Evolutionary conservation across 2,329 filamentous ascomycete genomes (phyloP).

Genomic region (Clathrospora elynae): DNA sequence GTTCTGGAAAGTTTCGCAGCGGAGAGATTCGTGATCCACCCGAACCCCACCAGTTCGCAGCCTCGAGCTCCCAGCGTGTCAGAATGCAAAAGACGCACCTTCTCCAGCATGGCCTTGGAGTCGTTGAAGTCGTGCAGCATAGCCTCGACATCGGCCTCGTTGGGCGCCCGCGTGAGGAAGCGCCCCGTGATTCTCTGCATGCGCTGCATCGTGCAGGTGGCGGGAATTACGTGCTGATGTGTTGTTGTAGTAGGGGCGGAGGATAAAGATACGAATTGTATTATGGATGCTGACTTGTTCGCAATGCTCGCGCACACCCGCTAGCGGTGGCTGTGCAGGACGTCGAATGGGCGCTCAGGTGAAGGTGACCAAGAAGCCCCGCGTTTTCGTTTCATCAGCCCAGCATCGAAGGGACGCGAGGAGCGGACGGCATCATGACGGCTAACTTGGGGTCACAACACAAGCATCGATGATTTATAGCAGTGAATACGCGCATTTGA

Average conservation of each 20-base stretch:
- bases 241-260: constrained; percentile 6
- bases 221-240: constrained; percentile 23
- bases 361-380: constrained; percentile 20
- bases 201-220: constrained; percentile 63
- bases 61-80: neutral
- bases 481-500: too few relatives aligned
- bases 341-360: constrained; percentile 24
- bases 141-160: constrained; percentile 76
- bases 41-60: constrained; percentile 31
- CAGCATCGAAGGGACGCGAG: constrained; percentile 4
- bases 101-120: constrained; percentile 73
- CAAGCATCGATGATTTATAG: too few relatives aligned
- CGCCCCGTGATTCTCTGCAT: constrained; percentile 77
- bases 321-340: constrained; percentile 28
- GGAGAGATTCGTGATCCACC: too few relatives aligned
- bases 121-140: constrained; percentile 81
- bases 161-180: constrained; percentile 71
- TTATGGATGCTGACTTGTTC: constrained; percentile 1
- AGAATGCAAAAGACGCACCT: constrained; percentile 57
- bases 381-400: constrained; percentile 30
- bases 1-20: too few relatives aligned
- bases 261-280: constrained; percentile 1
- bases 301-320: constrained; percentile 9
- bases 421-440: constrained; percentile 7
- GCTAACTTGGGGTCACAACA: too few relatives aligned